These are phyloP conservation scores for Suillus spraguei DNA, from an alignment of 768 basidiomycete genomes.

Conservation along the genomic window DNA sequence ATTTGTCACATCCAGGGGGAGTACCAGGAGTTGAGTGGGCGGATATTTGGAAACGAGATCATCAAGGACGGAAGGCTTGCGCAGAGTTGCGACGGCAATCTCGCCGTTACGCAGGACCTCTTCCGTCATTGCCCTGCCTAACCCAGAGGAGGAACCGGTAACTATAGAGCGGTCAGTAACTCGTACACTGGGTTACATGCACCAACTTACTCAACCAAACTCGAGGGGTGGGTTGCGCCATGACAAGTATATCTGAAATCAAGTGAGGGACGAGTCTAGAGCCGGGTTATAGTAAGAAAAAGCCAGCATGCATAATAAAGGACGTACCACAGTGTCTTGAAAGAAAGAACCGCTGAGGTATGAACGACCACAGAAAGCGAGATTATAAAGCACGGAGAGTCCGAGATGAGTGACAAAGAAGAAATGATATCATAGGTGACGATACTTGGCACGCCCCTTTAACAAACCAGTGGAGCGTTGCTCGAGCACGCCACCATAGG, in stretches of 20 bases:
- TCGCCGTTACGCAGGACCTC: conserved; percentile 36
- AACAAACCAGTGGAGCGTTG: too few relatives aligned
- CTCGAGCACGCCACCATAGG: too few relatives aligned
- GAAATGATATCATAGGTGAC: background rate
- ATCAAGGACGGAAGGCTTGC: conserved; percentile 36
- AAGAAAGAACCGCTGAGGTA: background rate
- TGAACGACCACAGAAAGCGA: background rate
- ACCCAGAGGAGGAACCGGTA: conserved; percentile 43
- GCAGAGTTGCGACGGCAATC: conserved; percentile 43
- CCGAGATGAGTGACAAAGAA: background rate
- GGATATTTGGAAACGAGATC: conserved; percentile 5
- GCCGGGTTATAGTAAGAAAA: background rate
- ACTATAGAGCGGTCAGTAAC: conserved; percentile 26
- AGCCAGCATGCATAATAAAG: background rate
- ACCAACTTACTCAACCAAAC: background rate
- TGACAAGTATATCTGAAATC: background rate
- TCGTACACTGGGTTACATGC: background rate
- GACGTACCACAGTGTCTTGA: background rate
- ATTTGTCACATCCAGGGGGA: conserved; percentile 32
- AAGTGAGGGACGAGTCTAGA: background rate
- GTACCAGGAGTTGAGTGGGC: conserved; percentile 23
- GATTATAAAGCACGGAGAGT: background rate
- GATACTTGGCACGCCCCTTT: too few relatives aligned
- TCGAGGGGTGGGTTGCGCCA: background rate
- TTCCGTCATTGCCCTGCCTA: conserved; percentile 38